phyloP scores from a whole-genome alignment of 768 basidiomycete species.

The Trametes maxima region DNA sequence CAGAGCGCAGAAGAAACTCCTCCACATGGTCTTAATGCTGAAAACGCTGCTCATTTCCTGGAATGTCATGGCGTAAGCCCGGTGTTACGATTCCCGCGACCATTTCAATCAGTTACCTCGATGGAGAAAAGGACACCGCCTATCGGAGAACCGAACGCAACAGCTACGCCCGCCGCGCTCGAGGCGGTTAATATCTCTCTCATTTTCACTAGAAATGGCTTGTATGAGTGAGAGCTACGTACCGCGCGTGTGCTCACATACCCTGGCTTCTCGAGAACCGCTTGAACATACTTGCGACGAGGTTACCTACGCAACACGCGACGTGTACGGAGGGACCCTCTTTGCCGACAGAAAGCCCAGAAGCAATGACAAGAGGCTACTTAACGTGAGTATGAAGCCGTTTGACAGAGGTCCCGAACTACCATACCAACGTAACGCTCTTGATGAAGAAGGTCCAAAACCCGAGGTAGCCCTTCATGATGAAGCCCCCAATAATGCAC shows the following conservation, averaged over 20 bases:
- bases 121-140: constrained; percentile 98
- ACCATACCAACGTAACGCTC: constrained; percentile 84
- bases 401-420: not conserved
- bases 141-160: constrained; percentile 97
- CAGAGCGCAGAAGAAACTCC: constrained; percentile 95
- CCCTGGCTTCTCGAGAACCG: constrained; percentile 89
- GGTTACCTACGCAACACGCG: constrained; percentile 89
- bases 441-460: constrained; percentile 92
- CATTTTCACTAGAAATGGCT: constrained; percentile 58
- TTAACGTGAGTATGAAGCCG: constrained; percentile 13
- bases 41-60: constrained; percentile 99
- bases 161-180: constrained; percentile 97
- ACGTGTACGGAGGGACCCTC: constrained; percentile 99
- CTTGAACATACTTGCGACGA: constrained; percentile 83
- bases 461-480: constrained; percentile 95
- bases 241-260: constrained; percentile 37
- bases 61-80: not conserved
- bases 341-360: constrained; percentile 95
- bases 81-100: not conserved
- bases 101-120: constrained; percentile 57
- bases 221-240: constrained; percentile 17
- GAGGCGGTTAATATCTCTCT: constrained; percentile 93
- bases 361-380: constrained; percentile 95
- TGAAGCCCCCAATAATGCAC: constrained; percentile 94
- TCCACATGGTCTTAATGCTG: constrained; percentile 98